These are phyloP conservation scores for Phytophthora hibernalis DNA, from an alignment of 352 stramenopile genomes.

Conservation along the genomic window DNA sequence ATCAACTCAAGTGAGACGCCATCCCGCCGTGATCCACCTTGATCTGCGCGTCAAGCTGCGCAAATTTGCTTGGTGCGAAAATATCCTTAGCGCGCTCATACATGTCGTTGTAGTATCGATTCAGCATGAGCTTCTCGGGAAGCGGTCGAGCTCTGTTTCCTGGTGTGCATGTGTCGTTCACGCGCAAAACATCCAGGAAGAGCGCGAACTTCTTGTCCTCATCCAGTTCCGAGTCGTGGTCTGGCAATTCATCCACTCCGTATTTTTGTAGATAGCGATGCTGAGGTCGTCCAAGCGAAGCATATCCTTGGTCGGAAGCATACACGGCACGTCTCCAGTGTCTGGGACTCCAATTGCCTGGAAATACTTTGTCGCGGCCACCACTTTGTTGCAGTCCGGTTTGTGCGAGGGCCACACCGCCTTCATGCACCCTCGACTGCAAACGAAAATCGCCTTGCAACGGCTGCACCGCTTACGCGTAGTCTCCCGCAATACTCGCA, in stretches of 20 bases:
- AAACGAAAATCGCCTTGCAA: slow-evolving; percentile 33
- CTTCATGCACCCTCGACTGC: slow-evolving; percentile 29
- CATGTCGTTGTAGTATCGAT: slow-evolving; percentile 37
- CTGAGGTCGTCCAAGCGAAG: slow-evolving; percentile 11
- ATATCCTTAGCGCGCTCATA: slow-evolving; percentile 25
- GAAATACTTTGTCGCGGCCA: slow-evolving; percentile 17
- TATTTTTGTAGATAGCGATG: slow-evolving; percentile 17
- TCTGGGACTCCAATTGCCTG: background rate
- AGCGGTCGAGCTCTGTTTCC: slow-evolving; percentile 25
- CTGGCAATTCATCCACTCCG: slow-evolving; percentile 14
- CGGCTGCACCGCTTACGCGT: slow-evolving; percentile 19
- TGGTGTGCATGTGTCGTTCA: slow-evolving; percentile 28
- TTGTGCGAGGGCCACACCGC: slow-evolving; percentile 32
- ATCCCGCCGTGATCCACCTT: background rate
- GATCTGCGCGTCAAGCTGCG: slow-evolving; percentile 26
- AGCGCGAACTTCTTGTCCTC: slow-evolving; percentile 16
- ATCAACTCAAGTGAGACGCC: background rate
- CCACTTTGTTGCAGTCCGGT: slow-evolving; percentile 25
- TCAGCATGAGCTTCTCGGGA: slow-evolving; percentile 35
- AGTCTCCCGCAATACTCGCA: slow-evolving; percentile 29
- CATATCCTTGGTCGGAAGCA: slow-evolving; percentile 3
- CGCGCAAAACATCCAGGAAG: slow-evolving; percentile 29
- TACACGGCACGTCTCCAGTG: background rate
- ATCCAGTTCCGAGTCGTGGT: slow-evolving; percentile 8
- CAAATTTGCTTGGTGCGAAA: slow-evolving; percentile 25